phyloP scores from a whole-genome alignment of 2,329 filamentous ascomycete species.

The Apiospora malaysiana region DNA sequence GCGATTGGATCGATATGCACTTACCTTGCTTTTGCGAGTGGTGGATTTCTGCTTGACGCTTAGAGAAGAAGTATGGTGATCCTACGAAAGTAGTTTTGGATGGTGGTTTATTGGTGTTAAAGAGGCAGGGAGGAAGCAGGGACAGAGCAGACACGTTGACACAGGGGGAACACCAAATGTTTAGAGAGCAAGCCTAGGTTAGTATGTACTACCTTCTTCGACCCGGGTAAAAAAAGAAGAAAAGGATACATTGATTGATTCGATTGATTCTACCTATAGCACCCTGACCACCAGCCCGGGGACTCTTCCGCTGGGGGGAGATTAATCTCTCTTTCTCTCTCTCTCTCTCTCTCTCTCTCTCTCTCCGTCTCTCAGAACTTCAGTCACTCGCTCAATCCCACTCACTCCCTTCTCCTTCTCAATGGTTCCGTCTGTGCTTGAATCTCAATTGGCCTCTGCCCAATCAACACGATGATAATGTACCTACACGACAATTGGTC shows the following conservation, averaged over 20 bases:
- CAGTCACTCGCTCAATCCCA: not conserved
- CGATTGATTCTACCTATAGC: not conserved
- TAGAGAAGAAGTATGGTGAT: constrained; percentile 7
- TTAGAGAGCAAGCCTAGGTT: not conserved
- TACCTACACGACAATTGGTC: not conserved
- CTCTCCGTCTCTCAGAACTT: no score
- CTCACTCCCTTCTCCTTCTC: not conserved
- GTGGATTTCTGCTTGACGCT: constrained; percentile 6
- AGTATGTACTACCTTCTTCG: not conserved
- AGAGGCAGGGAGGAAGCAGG: not conserved
- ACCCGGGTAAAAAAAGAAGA: not conserved
- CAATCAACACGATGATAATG: constrained; percentile 12
- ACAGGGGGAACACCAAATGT: not conserved
- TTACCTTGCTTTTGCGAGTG: not conserved
- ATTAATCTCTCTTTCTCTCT: not conserved
- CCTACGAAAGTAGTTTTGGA: not conserved
- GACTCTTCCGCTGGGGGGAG: constrained; percentile 12
- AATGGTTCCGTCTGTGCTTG: not conserved
- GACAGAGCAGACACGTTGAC: not conserved
- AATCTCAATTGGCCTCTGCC: not conserved
- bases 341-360: no score
- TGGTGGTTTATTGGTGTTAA: not conserved
- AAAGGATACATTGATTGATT: not conserved
- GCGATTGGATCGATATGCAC: not conserved
- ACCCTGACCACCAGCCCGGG: constrained; percentile 1